Conservation (phyloP, 441 rosid genomes). For the Adansonia gregorii region DNA sequence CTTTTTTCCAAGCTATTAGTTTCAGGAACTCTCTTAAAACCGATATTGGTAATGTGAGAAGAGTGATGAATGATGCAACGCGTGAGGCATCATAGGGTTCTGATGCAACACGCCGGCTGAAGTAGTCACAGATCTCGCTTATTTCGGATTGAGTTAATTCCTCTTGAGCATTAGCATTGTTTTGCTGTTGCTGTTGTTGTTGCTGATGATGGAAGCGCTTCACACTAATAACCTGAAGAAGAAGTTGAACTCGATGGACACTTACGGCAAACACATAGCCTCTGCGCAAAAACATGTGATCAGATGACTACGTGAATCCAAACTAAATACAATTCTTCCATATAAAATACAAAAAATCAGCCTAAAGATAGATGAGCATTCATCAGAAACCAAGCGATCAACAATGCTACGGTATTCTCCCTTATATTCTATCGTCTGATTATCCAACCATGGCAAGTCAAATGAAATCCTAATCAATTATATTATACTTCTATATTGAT, state of each 20-base stretch:
- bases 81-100: slow-evolving; percentile 99
- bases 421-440: not conserved
- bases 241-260: slow-evolving; percentile 96
- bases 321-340: not conserved
- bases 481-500: no score
- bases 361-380: not conserved
- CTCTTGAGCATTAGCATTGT: slow-evolving; percentile 65
- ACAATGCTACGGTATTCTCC: not conserved
- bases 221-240: slow-evolving; percentile 96
- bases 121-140: slow-evolving; percentile 95
- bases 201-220: slow-evolving; percentile 93
- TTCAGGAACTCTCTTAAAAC: slow-evolving; percentile 92
- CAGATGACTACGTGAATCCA: not conserved
- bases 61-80: slow-evolving; percentile 97
- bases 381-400: slow-evolving; percentile 12
- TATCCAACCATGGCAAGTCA: not conserved
- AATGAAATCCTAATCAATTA: not conserved
- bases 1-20: slow-evolving; percentile 97
- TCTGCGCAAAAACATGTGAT: slow-evolving; percentile 50
- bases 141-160: slow-evolving; percentile 87
- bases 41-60: slow-evolving; percentile 93
- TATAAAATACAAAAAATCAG: not conserved
- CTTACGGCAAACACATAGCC: slow-evolving; percentile 98
- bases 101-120: slow-evolving; percentile 97
- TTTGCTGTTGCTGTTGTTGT: slow-evolving; percentile 71